Percentiles rank a stretch among this genome's conserved stretches.
Conservation (phyloP, 345 rosid species). For the Eucalyptus fibrosa region DNA sequence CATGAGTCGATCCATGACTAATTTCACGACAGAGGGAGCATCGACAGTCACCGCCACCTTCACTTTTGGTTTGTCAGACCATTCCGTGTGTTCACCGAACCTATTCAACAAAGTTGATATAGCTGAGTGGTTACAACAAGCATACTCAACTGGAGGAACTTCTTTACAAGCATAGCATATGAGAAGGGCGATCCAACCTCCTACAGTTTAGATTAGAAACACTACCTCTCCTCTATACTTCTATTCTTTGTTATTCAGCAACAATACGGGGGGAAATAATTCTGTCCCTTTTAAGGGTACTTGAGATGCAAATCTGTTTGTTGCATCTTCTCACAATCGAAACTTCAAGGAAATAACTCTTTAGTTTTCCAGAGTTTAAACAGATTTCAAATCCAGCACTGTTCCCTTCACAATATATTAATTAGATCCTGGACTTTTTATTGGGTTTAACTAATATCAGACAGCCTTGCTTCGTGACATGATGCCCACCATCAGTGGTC, state of each 20-base stretch:
- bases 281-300: too few relatives aligned
- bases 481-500: neutral
- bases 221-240: neutral
- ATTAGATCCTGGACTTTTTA: neutral
- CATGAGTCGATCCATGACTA: constrained; percentile 81
- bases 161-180: neutral
- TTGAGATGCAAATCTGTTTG: neutral
- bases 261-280: neutral
- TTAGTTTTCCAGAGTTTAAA: neutral
- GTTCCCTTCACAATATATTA: neutral
- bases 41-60: constrained; percentile 93
- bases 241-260: neutral
- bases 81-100: constrained; percentile 42
- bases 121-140: neutral
- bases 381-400: neutral
- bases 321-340: neutral
- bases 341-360: neutral
- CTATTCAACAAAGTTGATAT: neutral
- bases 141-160: neutral
- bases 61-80: constrained; percentile 64
- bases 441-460: neutral
- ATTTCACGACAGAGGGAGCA: constrained; percentile 48
- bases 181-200: neutral
- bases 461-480: neutral
- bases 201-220: neutral